phyloP scores from a whole-genome alignment of 306 rosid genomes.

The Medicago truncatula region DNA sequence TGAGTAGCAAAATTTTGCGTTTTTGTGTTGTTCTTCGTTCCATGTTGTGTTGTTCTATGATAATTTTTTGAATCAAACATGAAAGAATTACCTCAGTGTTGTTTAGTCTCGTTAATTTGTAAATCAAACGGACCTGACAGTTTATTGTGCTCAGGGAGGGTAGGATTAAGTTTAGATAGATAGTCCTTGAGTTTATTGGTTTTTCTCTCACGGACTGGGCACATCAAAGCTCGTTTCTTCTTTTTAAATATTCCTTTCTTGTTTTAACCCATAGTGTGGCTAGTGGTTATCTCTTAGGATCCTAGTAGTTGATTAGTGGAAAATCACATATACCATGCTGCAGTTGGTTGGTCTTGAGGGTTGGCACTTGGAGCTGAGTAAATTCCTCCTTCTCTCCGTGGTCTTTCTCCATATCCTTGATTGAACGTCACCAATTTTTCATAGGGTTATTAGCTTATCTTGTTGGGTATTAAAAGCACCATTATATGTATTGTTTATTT shows the following conservation, averaged over 20 bases:
- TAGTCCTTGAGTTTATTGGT: too few relatives aligned
- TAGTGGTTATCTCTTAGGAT: too few relatives aligned
- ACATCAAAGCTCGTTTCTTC: too few relatives aligned
- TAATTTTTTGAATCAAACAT: not conserved
- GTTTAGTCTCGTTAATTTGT: not conserved
- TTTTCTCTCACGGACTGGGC: too few relatives aligned
- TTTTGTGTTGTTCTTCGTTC: not conserved
- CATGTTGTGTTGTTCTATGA: not conserved
- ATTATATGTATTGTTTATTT: slow-evolving; percentile 31
- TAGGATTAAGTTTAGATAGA: not conserved
- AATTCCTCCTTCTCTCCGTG: not conserved
- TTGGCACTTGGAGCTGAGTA: not conserved
- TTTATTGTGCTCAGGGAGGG: not conserved
- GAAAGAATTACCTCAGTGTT: not conserved
- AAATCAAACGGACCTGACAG: not conserved
- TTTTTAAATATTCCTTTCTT: too few relatives aligned
- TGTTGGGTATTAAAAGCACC: not conserved
- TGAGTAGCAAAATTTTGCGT: not conserved
- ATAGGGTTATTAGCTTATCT: slow-evolving; percentile 19
- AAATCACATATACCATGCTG: too few relatives aligned
- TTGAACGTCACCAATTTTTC: slow-evolving; percentile 29
- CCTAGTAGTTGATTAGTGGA: too few relatives aligned
- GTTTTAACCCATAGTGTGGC: too few relatives aligned
- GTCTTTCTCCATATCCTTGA: slow-evolving; percentile 22
- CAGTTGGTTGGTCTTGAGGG: too few relatives aligned